Evolutionary conservation across 2,329 filamentous ascomycete genomes (phyloP), one percentile per base, ranked within the genome.

Genomic region (Teratosphaeria viscida): DNA sequence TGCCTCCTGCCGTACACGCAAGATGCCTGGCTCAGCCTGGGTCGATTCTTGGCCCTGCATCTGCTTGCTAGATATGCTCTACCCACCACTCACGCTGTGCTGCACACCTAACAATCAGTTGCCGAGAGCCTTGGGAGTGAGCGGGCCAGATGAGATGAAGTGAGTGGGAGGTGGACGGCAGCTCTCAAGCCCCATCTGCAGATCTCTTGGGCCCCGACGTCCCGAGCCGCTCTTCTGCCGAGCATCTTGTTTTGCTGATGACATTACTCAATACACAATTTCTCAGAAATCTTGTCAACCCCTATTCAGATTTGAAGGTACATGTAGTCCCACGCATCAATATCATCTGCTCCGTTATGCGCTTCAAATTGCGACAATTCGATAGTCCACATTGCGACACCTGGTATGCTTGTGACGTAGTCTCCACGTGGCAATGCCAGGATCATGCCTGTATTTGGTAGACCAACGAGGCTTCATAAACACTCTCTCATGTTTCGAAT

Each of bases 1-100:
- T 64, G 60, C 27, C 54, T 82, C 59, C 61, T 64, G 60, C 27
- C 54, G 43, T 49, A n/a, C n/a, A n/a, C 16, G 8, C 43, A 49
- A 11, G n/a, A 19, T 10, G 43, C 43, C n/a, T 49, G 43, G 43
- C 16, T 49, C 2, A 23, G 5, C 19, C n/a, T 19, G 43, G 6
- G 16, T 10, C n/a, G 43, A 3, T 5, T 8, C 10, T 23, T 49
- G 43, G n/a, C 19, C 43, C 5, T 3, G 43, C 43, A 23, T 49
- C 16, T 23, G 43, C 23, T 19, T 49, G 16, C 19, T 19, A 19
- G 19, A 1, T 19, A 10, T 49, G n/a, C 43, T 49, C 43, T 5
- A 11, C 26, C n/a, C n/a, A n/a, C n/a, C 16, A 5, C n/a, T n/a
- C 26, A 6, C 19, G 43, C 19, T 16, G 16, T 32, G 29, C 29